Base-by-base conservation (phyloP, 108 stramenopile species). In the Cylindrotheca closterium region DNA sequence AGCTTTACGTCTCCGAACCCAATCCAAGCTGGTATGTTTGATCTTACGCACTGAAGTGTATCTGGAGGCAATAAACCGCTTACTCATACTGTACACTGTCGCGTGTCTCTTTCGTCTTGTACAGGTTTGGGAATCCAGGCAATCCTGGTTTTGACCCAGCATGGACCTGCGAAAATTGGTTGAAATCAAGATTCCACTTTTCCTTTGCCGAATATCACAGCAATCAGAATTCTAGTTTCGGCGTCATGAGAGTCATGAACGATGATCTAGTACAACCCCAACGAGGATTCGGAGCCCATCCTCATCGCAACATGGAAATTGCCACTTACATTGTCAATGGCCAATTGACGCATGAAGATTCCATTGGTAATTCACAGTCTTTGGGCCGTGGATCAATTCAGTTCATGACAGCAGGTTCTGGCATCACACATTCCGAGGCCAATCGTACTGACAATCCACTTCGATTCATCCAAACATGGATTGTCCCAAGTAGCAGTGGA, bases 401-500 rank as follows among this genome's bases (percentile, higher is more conserved):
- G 74, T 93, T 88, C 69, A 87, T 86, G 85, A 83, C 85, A 30
- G 88, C 92, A 5, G 92, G 92, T 29, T 62, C 37, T 19, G 92
- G 92, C 26, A 73, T 93, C 2, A 30, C 61, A 10, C 92, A 93
- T 68, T 78, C 75, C 2, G 92, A 93, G 65, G 68, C 60, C 47
- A 93, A 93, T 70, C 37, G 57, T 27, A 59, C 77, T 33, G 81
- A 75, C 27, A 73, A 60, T 48, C 85, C 81, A 0, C 60, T 93
- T 47, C 58, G 88, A 26, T 93, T 93, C 69, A 88, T 93, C 49
- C 89, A 93, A 64, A 89, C 84, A 34, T 93, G 92, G 92, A 84
- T 93, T 52, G 58, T 71, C 3, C 85, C 89, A 15, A 55, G 71
- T 30, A 32, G 34, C 27, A 48, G 26, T 31, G 85, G 83, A 17